Conservation (phyloP, 257 asterid genomes). For the Solanum stenotomum region DNA sequence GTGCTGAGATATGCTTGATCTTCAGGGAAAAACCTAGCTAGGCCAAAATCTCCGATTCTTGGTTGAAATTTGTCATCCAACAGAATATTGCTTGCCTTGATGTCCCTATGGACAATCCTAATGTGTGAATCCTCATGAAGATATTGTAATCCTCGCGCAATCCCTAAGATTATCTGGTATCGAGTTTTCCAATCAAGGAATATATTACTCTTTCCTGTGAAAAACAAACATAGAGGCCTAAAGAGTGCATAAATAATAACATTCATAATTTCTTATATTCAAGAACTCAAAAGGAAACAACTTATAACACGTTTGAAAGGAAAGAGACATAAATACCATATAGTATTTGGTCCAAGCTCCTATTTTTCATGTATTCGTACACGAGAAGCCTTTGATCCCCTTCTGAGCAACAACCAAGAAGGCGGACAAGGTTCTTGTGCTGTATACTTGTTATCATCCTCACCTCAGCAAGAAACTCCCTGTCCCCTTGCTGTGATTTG, state of each 20-base stretch:
- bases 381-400: slow-evolving; percentile 67
- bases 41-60: slow-evolving; percentile 75
- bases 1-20: slow-evolving; percentile 92
- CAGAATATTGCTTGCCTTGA: slow-evolving; percentile 80
- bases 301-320: neutral
- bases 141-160: slow-evolving; percentile 78
- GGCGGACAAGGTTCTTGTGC: slow-evolving; percentile 77
- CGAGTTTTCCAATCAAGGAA: slow-evolving; percentile 58
- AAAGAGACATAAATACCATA: slow-evolving; percentile 35
- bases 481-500: slow-evolving; percentile 73
- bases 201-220: slow-evolving; percentile 41
- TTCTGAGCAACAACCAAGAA: slow-evolving; percentile 72
- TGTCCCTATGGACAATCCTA: slow-evolving; percentile 76
- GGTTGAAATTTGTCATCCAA: slow-evolving; percentile 70
- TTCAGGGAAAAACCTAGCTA: slow-evolving; percentile 84
- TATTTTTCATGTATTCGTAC: slow-evolving; percentile 72
- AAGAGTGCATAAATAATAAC: neutral
- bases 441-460: slow-evolving; percentile 70
- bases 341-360: slow-evolving; percentile 63
- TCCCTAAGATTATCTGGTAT: slow-evolving; percentile 63
- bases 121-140: slow-evolving; percentile 76
- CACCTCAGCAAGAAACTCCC: slow-evolving; percentile 66
- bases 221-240: neutral
- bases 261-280: neutral
- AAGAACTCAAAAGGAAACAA: neutral